phyloP scores from a whole-genome alignment of 1,284 basidiomycete genomes.

The Marasmius oreades region DNA sequence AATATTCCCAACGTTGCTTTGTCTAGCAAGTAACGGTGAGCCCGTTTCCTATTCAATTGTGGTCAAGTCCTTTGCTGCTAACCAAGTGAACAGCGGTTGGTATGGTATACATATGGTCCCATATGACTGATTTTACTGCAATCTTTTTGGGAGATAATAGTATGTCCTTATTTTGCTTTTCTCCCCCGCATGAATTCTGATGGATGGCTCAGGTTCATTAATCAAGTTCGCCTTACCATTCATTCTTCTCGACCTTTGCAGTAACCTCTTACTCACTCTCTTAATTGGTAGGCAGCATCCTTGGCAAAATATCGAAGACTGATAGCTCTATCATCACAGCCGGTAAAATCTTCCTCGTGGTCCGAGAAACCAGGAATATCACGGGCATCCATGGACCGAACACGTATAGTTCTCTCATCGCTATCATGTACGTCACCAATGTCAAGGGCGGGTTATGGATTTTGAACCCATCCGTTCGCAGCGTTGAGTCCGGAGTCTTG shows the following conservation, averaged over 20 bases:
- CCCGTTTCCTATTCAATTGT: background rate
- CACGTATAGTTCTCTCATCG: background rate
- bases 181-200: background rate
- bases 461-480: no score
- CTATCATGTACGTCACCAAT: background rate
- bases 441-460: no score
- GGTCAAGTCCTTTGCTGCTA: background rate
- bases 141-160: background rate
- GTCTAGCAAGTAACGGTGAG: background rate
- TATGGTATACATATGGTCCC: background rate
- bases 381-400: background rate
- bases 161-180: background rate
- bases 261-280: background rate
- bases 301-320: background rate
- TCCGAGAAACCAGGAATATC: background rate
- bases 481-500: no score
- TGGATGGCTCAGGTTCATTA: background rate
- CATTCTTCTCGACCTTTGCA: background rate
- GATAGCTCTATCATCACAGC: background rate
- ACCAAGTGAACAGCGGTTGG: background rate
- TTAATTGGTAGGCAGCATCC: background rate
- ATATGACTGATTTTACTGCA: no score
- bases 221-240: background rate
- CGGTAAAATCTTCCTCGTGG: background rate
- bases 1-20: background rate